Base-by-base conservation (phyloP, 1,139 yeast species). In the Kodamaea plutei region DNA sequence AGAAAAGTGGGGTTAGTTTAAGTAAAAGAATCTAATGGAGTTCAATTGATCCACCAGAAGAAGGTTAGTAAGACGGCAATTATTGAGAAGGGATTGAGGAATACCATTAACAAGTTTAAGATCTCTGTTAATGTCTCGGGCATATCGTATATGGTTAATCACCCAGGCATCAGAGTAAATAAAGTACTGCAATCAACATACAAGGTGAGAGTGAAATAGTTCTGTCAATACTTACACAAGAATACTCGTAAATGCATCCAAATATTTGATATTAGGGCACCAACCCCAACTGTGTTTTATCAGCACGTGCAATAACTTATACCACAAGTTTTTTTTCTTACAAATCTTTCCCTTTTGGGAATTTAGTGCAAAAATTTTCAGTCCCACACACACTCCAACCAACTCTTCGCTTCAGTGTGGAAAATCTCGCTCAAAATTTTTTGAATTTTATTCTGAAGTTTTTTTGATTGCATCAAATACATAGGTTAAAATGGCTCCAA, bases 401-500 rank as follows among this genome's bases (percentile, higher is more conserved):
- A 20, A 15, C 16, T 28, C 27, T 26, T 28, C 31, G 26, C 24
- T 29, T 19, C 28, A 22, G 28, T 23, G 20, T 29, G 26, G 30
- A 23, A 24, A 20, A 25, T 27, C 31, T 18, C 21, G 16, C 30
- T 21, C 31, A 25, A 37, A 35, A 30, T 27, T 35, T 38, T 21
- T 36, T 26, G 35, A 27, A 22, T 32, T 35, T 31, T 34, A 18
- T 18, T 21, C 14, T 21, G 23, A 21, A 21, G 23, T 21, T 21
- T 21, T n/a, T 21, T 21, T 27, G 12, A 25, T 35, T 35, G 38
- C 38, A 35, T 39, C 39, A 38, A 40, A 38, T 32, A 38, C 35
- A 42, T 43, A 43, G 42, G 41, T 34, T 41, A 54, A 45, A 49
- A 56, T 56, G 61, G 58, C 61, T 50, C 60, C 61, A 54, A 52